phyloP scores from a whole-genome alignment of 2,329 filamentous ascomycete genomes.

The Zasmidium cellare region DNA sequence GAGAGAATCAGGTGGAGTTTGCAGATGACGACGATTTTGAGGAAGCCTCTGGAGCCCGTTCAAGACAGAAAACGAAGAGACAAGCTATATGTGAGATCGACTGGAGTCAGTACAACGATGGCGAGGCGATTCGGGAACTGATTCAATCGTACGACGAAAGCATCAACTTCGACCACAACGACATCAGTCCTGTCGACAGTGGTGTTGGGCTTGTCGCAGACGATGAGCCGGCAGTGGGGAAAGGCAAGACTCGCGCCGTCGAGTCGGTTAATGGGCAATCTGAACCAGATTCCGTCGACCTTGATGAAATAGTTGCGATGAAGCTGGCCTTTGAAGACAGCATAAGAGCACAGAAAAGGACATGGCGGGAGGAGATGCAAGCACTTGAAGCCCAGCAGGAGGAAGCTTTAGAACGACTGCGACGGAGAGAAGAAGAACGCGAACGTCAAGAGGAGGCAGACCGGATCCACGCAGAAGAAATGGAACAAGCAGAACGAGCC shows the following conservation, averaged over 20 bases:
- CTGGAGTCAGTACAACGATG: slow-evolving; percentile 7
- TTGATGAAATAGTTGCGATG: background rate
- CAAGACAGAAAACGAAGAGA: background rate
- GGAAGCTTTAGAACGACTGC: background rate
- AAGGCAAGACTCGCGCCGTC: slow-evolving; percentile 16
- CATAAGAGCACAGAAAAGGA: background rate
- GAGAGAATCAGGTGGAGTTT: background rate
- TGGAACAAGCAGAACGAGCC: slow-evolving; percentile 14
- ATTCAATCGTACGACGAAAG: background rate
- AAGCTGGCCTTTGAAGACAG: background rate
- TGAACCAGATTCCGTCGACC: background rate
- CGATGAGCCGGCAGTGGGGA: slow-evolving; percentile 1
- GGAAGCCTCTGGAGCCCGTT: background rate
- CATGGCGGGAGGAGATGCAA: background rate
- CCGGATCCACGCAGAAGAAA: slow-evolving; percentile 3
- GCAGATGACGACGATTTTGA: background rate
- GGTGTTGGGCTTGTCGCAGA: slow-evolving; percentile 10
- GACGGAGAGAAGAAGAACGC: background rate
- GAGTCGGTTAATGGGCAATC: background rate
- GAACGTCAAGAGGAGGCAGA: slow-evolving; percentile 13
- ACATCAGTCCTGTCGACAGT: slow-evolving; percentile 19
- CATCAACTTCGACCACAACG: background rate
- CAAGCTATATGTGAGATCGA: slow-evolving; percentile 11
- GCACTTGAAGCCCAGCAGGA: background rate
- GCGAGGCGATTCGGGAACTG: background rate